Evolutionary conservation across 768 basidiomycete species (phyloP), one percentile per base, ranked within the genome.

Genomic region (Kwoniella mangroviensis): DNA sequence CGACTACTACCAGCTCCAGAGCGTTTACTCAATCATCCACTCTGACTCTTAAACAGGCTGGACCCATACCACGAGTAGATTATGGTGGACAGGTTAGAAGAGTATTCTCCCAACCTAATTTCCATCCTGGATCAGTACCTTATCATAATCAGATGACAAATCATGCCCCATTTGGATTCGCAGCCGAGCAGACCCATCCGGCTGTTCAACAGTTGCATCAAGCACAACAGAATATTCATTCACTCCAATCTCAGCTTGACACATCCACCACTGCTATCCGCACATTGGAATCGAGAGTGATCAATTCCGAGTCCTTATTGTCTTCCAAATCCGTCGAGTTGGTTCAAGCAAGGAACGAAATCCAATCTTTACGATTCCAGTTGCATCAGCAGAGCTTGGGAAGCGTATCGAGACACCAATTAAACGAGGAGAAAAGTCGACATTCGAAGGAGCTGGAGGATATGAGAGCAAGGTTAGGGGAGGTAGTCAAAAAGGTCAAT

Each of bases 291-390:
- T 42, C 40, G 9, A 60, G 58, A 60, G 19, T 60, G 17, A 60
- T 60, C 17, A 60, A 60, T 42, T 19, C 41, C 34, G 58, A 60
- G 41, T 42, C 34, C 17, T n/a, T 60, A 41, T 42, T 60, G n/a
- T 41, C 10, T 4, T 42, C 41, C 13, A 43, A 60, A 60, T 60
- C 58, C 7, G 34, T 15, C 2, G 58, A 60, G 21, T 42, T 60
- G 19, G 58, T 43, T 42, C 17, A 41, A 24, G 17, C 40, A 42
- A 41, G 58, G 21, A 60, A 40, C 13, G 40, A 60, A 43, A 60
- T 41, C 3, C 58, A 60, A 21, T 43, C 34, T 21, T 42, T 60
- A 22, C 12, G 21, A n/a, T 60, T 60, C 41, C 58, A 60, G 4
- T 24, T 54, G 21, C 19, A 54, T 24, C 19, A n/a, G 4, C 19